These are phyloP conservation scores for Paecilomyces sp. DNA, from an alignment of 2,329 filamentous ascomycete species.

Conservation along the genomic window DNA sequence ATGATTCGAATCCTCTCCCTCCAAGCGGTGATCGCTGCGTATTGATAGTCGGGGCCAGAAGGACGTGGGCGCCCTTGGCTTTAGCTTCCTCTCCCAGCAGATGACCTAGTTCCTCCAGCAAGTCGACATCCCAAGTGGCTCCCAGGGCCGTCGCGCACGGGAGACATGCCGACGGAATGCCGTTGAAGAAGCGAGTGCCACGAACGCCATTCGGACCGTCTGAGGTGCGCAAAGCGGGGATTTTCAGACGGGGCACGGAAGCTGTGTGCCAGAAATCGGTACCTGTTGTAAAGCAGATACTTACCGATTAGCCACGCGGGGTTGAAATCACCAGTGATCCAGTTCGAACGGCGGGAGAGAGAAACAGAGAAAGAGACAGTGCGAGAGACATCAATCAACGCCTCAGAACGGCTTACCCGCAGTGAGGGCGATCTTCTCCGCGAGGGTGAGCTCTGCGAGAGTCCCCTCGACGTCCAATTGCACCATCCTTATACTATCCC, in stretches of 20 bases:
- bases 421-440: slow-evolving; percentile 49
- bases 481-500: slow-evolving; percentile 16
- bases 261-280: slow-evolving; percentile 64
- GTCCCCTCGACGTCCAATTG: slow-evolving; percentile 40
- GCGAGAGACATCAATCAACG: neutral
- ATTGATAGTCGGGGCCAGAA: slow-evolving; percentile 72
- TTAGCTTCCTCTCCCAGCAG: slow-evolving; percentile 65
- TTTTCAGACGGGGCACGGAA: slow-evolving; percentile 54
- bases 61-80: slow-evolving; percentile 65
- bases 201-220: slow-evolving; percentile 66
- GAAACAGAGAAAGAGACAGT: neutral
- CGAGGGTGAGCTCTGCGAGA: slow-evolving; percentile 45
- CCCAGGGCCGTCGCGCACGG: slow-evolving; percentile 73
- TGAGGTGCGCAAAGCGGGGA: slow-evolving; percentile 59
- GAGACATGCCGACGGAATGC: slow-evolving; percentile 65
- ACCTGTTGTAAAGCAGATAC: slow-evolving; percentile 13
- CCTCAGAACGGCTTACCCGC: slow-evolving; percentile 19
- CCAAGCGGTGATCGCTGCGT: slow-evolving; percentile 76
- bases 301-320: neutral
- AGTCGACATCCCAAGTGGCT: slow-evolving; percentile 68
- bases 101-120: slow-evolving; percentile 62
- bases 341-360: neutral
- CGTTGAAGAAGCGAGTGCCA: slow-evolving; percentile 61
- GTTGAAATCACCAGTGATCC: neutral
- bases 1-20: slow-evolving; percentile 82